Conservation (phyloP, 106 monocot genomes). For the Phalaenopsis equestris region DNA sequence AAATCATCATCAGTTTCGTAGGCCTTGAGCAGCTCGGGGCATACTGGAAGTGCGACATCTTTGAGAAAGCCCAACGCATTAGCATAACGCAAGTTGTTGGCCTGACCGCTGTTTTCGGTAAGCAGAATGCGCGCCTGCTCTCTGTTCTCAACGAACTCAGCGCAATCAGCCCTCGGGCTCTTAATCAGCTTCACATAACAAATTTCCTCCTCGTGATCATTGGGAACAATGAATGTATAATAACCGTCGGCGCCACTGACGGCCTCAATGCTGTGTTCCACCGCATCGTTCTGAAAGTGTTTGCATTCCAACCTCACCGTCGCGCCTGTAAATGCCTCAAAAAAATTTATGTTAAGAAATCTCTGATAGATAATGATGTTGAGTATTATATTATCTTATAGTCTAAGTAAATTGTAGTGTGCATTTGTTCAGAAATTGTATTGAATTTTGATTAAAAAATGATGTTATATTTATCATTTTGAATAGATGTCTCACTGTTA, state of each 20-base stretch:
- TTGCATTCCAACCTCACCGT: conserved; percentile 35
- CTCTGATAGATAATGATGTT: no score
- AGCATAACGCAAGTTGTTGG: conserved; percentile 26
- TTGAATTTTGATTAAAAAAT: no score
- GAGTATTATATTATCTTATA: no score
- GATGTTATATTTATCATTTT: no score
- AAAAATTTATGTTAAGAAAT: no score
- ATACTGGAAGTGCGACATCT: conserved; percentile 21
- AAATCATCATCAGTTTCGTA: conserved; percentile 17
- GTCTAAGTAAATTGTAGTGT: no score
- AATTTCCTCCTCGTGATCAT: conserved; percentile 43
- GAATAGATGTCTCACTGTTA: no score
- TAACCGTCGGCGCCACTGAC: conserved; percentile 27
- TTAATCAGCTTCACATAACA: conserved; percentile 15
- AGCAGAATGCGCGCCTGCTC: conserved; percentile 30
- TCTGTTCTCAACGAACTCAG: conserved; percentile 27
- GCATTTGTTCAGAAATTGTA: no score
- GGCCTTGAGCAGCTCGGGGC: conserved; percentile 19
- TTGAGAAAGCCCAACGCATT: conserved; percentile 61
- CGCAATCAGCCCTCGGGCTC: conserved; percentile 32
- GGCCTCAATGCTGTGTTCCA: conserved; percentile 16
- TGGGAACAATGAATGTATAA: conserved; percentile 21
- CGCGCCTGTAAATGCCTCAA: conserved; percentile 14
- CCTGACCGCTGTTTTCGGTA: conserved; percentile 34
- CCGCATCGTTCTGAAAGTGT: conserved; percentile 19